Conservation (phyloP, 169 alveolate species). For the Eimeria zaria region DNA sequence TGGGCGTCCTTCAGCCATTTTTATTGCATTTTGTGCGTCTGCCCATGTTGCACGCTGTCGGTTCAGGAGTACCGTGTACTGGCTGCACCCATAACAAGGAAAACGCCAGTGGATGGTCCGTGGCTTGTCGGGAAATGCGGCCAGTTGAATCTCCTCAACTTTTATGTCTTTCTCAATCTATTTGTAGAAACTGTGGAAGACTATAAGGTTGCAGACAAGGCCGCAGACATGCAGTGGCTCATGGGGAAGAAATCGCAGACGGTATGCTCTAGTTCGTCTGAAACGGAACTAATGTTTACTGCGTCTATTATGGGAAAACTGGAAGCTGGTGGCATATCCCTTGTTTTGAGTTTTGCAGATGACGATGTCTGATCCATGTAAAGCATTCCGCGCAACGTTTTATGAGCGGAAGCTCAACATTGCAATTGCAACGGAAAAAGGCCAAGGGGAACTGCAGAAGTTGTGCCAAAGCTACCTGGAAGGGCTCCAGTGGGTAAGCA, state of each 20-base stretch:
- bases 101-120: conserved; percentile 72
- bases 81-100: conserved; percentile 36
- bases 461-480: conserved; percentile 94
- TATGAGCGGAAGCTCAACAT: conserved; percentile 81
- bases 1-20: neutral
- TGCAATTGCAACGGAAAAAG: conserved; percentile 59
- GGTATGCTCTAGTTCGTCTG: neutral
- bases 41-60: conserved; percentile 15
- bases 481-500: conserved; percentile 97
- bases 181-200: conserved; percentile 75
- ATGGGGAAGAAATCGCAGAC: neutral
- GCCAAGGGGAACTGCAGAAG: conserved; percentile 48
- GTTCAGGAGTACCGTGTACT: conserved; percentile 45
- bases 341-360: conserved; percentile 15
- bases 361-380: neutral
- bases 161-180: conserved; percentile 55
- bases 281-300: neutral
- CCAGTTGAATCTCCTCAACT: conserved; percentile 62
- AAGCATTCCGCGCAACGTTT: conserved; percentile 59
- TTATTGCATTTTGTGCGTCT: too few relatives aligned
- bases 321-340: neutral
- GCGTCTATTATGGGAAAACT: neutral
- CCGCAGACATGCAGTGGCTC: conserved; percentile 47
- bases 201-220: conserved; percentile 50
- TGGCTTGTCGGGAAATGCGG: conserved; percentile 81